Conservation (phyloP, 495 filamentous ascomycete genomes). For the Acidiella bohemica region DNA sequence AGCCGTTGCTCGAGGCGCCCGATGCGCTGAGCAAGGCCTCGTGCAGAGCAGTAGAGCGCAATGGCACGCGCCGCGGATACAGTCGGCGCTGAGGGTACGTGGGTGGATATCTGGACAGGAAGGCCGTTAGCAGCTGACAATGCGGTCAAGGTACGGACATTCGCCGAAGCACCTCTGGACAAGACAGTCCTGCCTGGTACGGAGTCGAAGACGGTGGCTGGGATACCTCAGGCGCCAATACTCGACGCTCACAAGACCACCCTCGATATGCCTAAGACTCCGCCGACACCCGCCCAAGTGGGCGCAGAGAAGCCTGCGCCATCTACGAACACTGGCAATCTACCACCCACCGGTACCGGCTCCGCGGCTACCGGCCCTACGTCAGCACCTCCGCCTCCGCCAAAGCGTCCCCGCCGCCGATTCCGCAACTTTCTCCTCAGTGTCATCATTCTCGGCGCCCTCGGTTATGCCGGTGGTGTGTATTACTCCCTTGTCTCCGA, state of each 20-base stretch:
- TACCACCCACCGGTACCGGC: constrained; percentile 27
- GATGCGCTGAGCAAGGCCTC: constrained; percentile 7
- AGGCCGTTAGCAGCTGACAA: background rate
- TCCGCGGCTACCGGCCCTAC: constrained; percentile 24
- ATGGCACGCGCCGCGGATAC: constrained; percentile 15
- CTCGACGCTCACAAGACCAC: constrained; percentile 30
- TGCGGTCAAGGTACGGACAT: constrained; percentile 31
- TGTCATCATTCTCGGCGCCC: constrained; percentile 53
- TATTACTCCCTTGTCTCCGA: constrained; percentile 87
- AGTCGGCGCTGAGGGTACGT: background rate
- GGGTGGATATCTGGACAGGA: background rate
- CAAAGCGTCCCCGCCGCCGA: constrained; percentile 53
- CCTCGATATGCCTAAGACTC: constrained; percentile 38
- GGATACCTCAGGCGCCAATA: constrained; percentile 36
- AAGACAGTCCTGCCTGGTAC: constrained; percentile 43
- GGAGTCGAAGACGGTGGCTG: constrained; percentile 38
- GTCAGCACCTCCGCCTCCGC: constrained; percentile 14
- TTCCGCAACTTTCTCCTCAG: constrained; percentile 64
- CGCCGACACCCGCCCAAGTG: constrained; percentile 14
- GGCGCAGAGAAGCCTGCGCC: constrained; percentile 27
- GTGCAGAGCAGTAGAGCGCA: constrained; percentile 1
- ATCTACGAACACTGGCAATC: constrained; percentile 15
- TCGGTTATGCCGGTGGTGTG: constrained; percentile 76
- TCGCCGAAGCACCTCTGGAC: constrained; percentile 39
- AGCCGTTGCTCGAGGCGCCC: constrained; percentile 8